Conservation (phyloP, 2,329 filamentous ascomycete genomes). For the Cordyceps militaris region DNA sequence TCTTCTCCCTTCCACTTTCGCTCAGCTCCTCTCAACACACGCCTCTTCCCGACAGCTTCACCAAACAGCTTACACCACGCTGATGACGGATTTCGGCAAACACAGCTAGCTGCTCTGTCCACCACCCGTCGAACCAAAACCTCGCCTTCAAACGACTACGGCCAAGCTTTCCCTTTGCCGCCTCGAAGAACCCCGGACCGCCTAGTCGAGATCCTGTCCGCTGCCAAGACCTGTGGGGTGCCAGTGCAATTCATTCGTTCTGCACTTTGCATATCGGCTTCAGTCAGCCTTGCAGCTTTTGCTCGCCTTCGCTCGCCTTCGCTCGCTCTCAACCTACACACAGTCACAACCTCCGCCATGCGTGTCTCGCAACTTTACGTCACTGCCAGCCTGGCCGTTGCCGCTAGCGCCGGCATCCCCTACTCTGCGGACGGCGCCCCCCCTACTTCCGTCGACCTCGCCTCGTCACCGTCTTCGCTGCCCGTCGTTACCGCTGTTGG, state of each 20-base stretch:
- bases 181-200: neutral
- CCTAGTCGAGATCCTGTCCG: neutral
- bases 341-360: constrained; percentile 13
- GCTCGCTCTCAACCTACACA: neutral
- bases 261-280: neutral
- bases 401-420: constrained; percentile 10
- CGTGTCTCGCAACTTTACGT: constrained; percentile 15
- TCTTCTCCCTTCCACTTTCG: neutral
- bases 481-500: neutral
- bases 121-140: neutral
- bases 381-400: constrained; percentile 13
- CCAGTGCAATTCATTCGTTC: neutral
- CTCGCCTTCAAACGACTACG: neutral
- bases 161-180: neutral
- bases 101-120: neutral
- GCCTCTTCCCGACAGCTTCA: neutral
- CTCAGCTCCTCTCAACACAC: neutral
- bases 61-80: neutral
- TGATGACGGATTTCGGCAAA: neutral
- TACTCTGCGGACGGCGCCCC: neutral
- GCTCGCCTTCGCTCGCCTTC: neutral
- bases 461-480: neutral
- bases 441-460: neutral
- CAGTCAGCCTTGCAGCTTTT: neutral
- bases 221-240: constrained; percentile 10